Conservation (phyloP, 345 rosid species). For the Balakata baccata region DNA sequence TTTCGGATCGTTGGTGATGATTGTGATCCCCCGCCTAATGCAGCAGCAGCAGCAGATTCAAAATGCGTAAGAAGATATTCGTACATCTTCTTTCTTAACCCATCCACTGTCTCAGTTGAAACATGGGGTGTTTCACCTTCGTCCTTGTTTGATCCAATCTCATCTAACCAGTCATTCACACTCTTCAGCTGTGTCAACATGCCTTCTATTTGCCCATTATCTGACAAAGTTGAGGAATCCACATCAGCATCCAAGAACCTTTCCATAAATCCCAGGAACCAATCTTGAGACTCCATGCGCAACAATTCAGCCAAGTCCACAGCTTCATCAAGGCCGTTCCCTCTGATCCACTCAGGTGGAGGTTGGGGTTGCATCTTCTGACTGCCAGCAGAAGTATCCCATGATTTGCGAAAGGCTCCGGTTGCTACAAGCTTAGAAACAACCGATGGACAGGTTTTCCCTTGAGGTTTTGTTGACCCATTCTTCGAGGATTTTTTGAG, state of each 20-base stretch:
- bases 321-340: slow-evolving; percentile 61
- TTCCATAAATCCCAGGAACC: slow-evolving; percentile 92
- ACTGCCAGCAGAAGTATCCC: slow-evolving; percentile 38
- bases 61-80: slow-evolving; percentile 87
- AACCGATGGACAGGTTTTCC: slow-evolving; percentile 44
- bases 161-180: slow-evolving; percentile 89
- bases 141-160: slow-evolving; percentile 57
- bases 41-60: slow-evolving; percentile 94
- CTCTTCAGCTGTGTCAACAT: slow-evolving; percentile 92
- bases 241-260: slow-evolving; percentile 80
- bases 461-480: slow-evolving; percentile 43
- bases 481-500: slow-evolving; percentile 54
- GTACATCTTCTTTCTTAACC: slow-evolving; percentile 83
- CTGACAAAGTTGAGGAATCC: slow-evolving; percentile 53
- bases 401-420: slow-evolving; percentile 56
- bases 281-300: slow-evolving; percentile 71
- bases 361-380: slow-evolving; percentile 53
- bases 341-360: slow-evolving; percentile 68
- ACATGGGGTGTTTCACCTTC: slow-evolving; percentile 49
- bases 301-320: slow-evolving; percentile 74
- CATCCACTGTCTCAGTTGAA: slow-evolving; percentile 56
- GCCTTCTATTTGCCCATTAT: slow-evolving; percentile 83
- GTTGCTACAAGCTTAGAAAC: slow-evolving; percentile 74
- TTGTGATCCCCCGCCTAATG: slow-evolving; percentile 66
- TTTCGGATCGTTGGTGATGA: slow-evolving; percentile 41